Evolutionary conservation across 1,284 basidiomycete genomes (phyloP), one percentile per base, ranked within the genome.

Genomic region (Ustilago nuda): DNA sequence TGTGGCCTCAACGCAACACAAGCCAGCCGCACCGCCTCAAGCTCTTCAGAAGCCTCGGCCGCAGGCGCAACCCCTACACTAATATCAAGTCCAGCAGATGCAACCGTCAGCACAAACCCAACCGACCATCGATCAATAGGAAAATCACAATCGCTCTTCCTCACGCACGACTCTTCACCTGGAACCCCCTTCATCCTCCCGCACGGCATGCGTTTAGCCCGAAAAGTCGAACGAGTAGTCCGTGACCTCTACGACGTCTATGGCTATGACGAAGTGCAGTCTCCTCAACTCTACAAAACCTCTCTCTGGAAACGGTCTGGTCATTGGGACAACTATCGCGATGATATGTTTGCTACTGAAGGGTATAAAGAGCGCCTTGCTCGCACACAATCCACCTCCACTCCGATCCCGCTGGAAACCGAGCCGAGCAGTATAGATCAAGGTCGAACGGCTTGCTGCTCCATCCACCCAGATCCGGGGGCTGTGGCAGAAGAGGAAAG

Each of bases 311-410:
- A 84, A 51, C 69, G 66, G 8, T 79, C 75, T 39, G 84, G 84
- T 1, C 84, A 85, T 54, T 85, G 84, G 84, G 83, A 85, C 58
- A 85, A 85, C 45, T 85, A 85, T 59, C 71, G 84, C n/a, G 80
- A 83, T 19, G 84, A 85, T 52, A 85, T 85, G 84, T 85, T 85
- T 56, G 72, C 76, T 39, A 78, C 79, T 11, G 70, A 83, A 59
- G 84, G 84, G 1, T 85, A 83, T 56, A 72, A 82, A 51, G 72
- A 72, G 46, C 61, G 69, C 17, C 43, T 58, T n/a, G 15, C 30
- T 7, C 56, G 72, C 48, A 33, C 41, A 6, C 27, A 43, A 32
- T 53, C 53, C 41, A 19, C n/a, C n/a, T 45, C 43, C 11, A 45
- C 43, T 19, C 43, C 43, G n/a, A n/a, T 45, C n/a, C 17, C 50